Conservation (phyloP, 306 rosid genomes). For the Acacia crassicarpa region DNA sequence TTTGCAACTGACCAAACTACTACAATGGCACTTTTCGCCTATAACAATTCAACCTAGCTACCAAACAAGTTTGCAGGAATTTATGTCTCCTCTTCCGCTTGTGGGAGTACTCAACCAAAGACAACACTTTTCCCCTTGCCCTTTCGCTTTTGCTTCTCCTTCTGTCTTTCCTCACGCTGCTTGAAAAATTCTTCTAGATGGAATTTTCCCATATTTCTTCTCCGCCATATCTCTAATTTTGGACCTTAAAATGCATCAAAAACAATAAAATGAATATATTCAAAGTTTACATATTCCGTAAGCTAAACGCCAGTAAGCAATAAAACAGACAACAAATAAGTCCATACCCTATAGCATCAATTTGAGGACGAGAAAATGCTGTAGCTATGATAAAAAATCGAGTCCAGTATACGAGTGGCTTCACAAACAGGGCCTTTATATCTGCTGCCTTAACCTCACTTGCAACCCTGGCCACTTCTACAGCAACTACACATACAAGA, state of each 20-base stretch:
- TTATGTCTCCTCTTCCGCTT: too few relatives aligned
- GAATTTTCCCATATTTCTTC: slow-evolving; percentile 75
- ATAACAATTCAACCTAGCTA: too few relatives aligned
- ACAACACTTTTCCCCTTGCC: too few relatives aligned
- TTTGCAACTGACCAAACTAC: too few relatives aligned
- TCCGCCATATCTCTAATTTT: slow-evolving; percentile 88
- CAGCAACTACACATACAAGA: slow-evolving; percentile 69
- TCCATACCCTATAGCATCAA: slow-evolving; percentile 80
- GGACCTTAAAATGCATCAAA: slow-evolving; percentile 54
- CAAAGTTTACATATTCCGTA: slow-evolving; percentile 10
- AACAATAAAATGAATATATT: slow-evolving; percentile 13
- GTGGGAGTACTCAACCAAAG: too few relatives aligned
- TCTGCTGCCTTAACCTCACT: slow-evolving; percentile 93
- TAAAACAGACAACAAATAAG: slow-evolving; percentile 24
- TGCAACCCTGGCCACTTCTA: slow-evolving; percentile 84
- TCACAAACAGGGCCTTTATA: slow-evolving; percentile 89
- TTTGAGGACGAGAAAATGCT: slow-evolving; percentile 94
- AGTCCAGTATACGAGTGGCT: slow-evolving; percentile 98
- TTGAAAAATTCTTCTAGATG: too few relatives aligned
- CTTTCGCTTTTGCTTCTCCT: too few relatives aligned
- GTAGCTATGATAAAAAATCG: slow-evolving; percentile 86
- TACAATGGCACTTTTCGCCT: too few relatives aligned
- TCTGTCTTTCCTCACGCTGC: too few relatives aligned
- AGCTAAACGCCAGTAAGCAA: slow-evolving; percentile 6
- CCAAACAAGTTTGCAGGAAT: too few relatives aligned